Conservation (phyloP, 1,284 basidiomycete genomes). For the Vanrija sp. region DNA sequence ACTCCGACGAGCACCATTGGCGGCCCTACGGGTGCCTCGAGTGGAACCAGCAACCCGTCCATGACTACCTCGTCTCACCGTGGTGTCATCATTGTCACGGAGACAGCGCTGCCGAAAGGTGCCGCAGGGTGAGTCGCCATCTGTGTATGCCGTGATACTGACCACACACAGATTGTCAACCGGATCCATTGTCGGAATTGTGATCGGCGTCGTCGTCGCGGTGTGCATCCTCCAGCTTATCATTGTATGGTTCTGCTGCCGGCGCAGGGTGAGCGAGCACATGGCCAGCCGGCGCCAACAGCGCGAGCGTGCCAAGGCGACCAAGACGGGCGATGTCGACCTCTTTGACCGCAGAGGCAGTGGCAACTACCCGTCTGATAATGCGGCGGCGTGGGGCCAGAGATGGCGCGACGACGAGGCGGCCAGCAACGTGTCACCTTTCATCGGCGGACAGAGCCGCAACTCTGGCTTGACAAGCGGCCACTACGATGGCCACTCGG, state of each 20-base stretch:
- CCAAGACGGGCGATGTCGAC: constrained; percentile 32
- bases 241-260: constrained; percentile 42
- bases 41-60: constrained; percentile 16
- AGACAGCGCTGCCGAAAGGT: constrained; percentile 5
- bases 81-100: not conserved
- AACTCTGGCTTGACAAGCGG: too few relatives aligned
- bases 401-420: constrained; percentile 1
- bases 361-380: not conserved
- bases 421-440: constrained; percentile 33
- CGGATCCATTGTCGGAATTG: constrained; percentile 42
- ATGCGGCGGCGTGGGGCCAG: not conserved
- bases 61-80: not conserved
- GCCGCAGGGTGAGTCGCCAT: constrained; percentile 21
- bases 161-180: constrained; percentile 21
- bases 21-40: constrained; percentile 31
- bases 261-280: constrained; percentile 27
- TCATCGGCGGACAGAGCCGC: constrained; percentile 17
- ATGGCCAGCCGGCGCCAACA: constrained; percentile 30
- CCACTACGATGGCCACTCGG: too few relatives aligned
- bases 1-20: constrained; percentile 12
- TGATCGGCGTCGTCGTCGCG: constrained; percentile 29
- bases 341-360: constrained; percentile 11
- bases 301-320: constrained; percentile 14
- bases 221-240: constrained; percentile 29
- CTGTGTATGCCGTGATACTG: not conserved